A percentile compares a stretch with the other conserved stretches of the same genome.
phyloP scores from a whole-genome alignment of 345 rosid genomes.

The Cardiospermum halicacabum region DNA sequence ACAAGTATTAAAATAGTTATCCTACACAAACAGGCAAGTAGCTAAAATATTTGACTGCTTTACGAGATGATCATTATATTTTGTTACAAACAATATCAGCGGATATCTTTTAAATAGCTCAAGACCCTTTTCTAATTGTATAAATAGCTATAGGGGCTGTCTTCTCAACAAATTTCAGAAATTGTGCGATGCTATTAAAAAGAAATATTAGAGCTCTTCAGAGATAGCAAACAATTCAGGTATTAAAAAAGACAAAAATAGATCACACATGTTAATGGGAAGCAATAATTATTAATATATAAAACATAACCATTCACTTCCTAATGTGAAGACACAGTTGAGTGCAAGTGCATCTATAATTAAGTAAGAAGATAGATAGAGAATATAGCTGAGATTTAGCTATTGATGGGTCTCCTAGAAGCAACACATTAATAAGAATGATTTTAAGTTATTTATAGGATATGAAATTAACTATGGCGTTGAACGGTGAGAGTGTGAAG shows the following conservation, averaged over 20 bases:
- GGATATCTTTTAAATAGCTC: no score
- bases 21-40: no score
- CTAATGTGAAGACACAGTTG: no score
- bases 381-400: slow-evolving; percentile 85
- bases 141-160: slow-evolving; percentile 95
- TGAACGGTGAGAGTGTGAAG: no score
- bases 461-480: no score
- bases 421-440: slow-evolving; percentile 89
- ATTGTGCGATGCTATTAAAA: slow-evolving; percentile 35
- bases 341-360: background rate
- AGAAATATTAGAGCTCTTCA: slow-evolving; percentile 19
- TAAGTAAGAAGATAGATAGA: background rate
- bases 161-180: slow-evolving; percentile 97
- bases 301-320: background rate
- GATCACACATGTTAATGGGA: no score
- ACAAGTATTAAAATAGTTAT: no score
- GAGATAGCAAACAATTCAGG: background rate
- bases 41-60: no score
- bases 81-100: no score
- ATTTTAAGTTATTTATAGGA: no score
- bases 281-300: background rate
- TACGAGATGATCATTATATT: no score
- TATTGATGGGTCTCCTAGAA: slow-evolving; percentile 94
- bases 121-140: slow-evolving; percentile 96
- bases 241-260: background rate